Percentiles rank a stretch among this genome's conserved stretches.
Conservation (phyloP, 441 rosid genomes). For the Gossypium lobatum region DNA sequence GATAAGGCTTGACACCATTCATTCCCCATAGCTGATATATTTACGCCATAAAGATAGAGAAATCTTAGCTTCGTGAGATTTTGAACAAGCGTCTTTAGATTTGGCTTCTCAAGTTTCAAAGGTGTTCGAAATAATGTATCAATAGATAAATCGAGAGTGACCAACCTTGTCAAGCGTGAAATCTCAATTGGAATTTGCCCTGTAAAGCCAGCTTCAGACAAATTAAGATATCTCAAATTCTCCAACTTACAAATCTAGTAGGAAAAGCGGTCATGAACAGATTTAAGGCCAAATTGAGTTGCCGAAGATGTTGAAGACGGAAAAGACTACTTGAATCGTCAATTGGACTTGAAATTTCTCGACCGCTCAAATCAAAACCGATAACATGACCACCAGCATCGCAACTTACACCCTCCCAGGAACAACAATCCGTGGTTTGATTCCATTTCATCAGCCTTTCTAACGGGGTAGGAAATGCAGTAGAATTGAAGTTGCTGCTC, state of each 20-base stretch:
- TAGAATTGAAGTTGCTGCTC: neutral
- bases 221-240: conserved; percentile 23
- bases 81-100: neutral
- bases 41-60: neutral
- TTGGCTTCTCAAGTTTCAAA: neutral
- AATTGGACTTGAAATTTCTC: conserved; percentile 23
- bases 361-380: conserved; percentile 31
- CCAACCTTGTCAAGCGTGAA: conserved; percentile 27
- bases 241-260: conserved; percentile 15
- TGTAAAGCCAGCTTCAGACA: conserved; percentile 30
- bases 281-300: conserved; percentile 39
- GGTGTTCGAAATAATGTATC: neutral
- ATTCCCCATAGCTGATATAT: neutral
- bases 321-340: conserved; percentile 23
- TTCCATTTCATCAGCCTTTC: conserved; percentile 26
- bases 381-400: conserved; percentile 21
- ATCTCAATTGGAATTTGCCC: conserved; percentile 31
- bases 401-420: conserved; percentile 37
- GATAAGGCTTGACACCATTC: conserved; percentile 40
- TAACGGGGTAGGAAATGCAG: neutral
- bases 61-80: neutral
- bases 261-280: conserved; percentile 12
- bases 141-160: conserved; percentile 33
- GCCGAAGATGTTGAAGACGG: conserved; percentile 26
- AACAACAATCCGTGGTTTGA: conserved; percentile 25